Base-by-base conservation (phyloP, 2,329 filamentous ascomycete species). In the Parastagonospora avenae region DNA sequence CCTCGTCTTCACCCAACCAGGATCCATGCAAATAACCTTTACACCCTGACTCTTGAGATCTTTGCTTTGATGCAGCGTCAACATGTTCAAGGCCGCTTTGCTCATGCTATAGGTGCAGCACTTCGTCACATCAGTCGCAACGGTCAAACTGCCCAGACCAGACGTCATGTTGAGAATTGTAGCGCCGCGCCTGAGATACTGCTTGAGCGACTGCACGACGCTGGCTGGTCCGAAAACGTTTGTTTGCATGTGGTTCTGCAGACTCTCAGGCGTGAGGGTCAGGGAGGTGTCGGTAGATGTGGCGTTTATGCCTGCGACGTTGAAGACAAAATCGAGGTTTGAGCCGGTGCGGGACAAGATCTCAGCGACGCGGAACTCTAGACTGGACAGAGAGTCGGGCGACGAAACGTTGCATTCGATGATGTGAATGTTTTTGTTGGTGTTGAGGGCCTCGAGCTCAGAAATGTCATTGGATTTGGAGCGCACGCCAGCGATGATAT, bases 191-290 rank as follows among this genome's bases (percentile, higher is more conserved):
- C 65, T 64, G 1, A 75, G 53, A n/a, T 71, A 64, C 27, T 53
- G 57, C 10, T 55, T 46, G 0, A 81, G 54, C 1, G 70, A 68
- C 58, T 79, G 69, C 0, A 79, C 71, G 6, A 75, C 70, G 49
- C 77, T 77, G 1, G 78, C 78, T 0, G 79, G 79, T 0, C 79
- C 79, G 14, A 80, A 47, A 3, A 81, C 78, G 47, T 82, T 81
- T 55, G 74, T 64, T 24, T 70, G 63, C 42, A 82, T 74, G 42
- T 79, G 74, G n/a, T 71, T 59, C 2, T 68, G 35, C 27, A 81
- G 56, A 2, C 68, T 71, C 1, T 67, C 64, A 0, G 73, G 57
- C 8, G 71, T 71, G 1, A 81, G 70, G 0, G 66, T 71, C 14
- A 80, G 59, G 16, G 70, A 72, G 12, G 65, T 76, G 43, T 79